phyloP scores from a whole-genome alignment of 2,329 filamentous ascomycete genomes.

The Cercospora citrullina region DNA sequence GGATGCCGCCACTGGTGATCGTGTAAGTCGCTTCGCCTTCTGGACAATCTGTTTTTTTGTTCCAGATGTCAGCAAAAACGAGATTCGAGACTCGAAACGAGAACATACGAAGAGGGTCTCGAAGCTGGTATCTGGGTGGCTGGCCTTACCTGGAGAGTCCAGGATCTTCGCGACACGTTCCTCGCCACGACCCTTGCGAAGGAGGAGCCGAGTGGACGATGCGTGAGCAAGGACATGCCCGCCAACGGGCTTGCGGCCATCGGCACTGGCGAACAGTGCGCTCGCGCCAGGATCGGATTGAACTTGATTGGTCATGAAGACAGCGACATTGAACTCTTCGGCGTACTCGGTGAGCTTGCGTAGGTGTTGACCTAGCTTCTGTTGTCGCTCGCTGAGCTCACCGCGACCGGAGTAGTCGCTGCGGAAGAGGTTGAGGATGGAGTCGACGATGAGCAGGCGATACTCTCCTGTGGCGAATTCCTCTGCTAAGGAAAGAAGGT shows the following conservation, averaged over 20 bases:
- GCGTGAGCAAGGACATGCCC: constrained; percentile 70
- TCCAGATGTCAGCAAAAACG: not conserved
- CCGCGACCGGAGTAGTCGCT: constrained; percentile 67
- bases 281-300: constrained; percentile 69
- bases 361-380: constrained; percentile 66
- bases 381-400: constrained; percentile 67
- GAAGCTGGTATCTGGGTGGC: not conserved
- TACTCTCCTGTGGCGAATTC: constrained; percentile 65
- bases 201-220: constrained; percentile 64
- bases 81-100: not conserved
- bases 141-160: constrained; percentile 60
- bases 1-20: constrained; percentile 69
- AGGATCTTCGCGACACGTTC: constrained; percentile 70
- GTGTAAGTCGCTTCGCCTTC: constrained; percentile 69
- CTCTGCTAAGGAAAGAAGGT: constrained; percentile 61
- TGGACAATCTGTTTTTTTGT: constrained; percentile 62
- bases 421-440: constrained; percentile 68
- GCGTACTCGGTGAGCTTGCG: constrained; percentile 65
- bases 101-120: not conserved
- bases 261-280: constrained; percentile 65
- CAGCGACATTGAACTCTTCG: constrained; percentile 68
- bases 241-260: constrained; percentile 66
- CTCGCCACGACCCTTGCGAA: constrained; percentile 68
- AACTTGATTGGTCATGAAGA: constrained; percentile 70
- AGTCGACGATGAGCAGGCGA: constrained; percentile 67